Evolutionary conservation across 164 flowering plant species (phyloP), one percentile per base, ranked within the genome.

Genomic region (Kalanchoe fedtschenkoi): DNA sequence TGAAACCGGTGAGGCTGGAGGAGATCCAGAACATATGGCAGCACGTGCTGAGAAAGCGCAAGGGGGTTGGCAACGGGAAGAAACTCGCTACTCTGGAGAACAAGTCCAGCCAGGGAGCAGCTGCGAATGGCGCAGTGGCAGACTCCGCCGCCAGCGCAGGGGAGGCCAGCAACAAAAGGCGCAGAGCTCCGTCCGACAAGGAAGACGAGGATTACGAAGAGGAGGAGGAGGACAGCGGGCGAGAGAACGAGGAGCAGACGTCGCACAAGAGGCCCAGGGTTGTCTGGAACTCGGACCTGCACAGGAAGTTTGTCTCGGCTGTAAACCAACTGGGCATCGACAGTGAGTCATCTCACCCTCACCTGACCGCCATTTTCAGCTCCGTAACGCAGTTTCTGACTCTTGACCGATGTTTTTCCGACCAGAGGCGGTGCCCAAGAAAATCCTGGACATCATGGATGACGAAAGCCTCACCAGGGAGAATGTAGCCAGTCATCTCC

Each of bases 401-500:
- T 9, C 1, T 24, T 8, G 6, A 58, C 6, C 6, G 4, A 42
- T 19, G 60, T 39, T 51, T 66, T 57, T 22, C 38, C 15, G 14
- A 74, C 77, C 86, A 92, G 98, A 89, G 76, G 96, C 98, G 59
- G 88, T 87, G 58, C 98, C 98, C 0, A 92, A 92, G 80, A 89
- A 80, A 77, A 92, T 92, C 64, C 85, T 92, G 64, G 96, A 92
- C 58, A 53, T 89, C 61, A 92, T 92, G 96, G 82, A 89, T 71
- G 95, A 84, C 53, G 93, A 87, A 38, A 83, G 88, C 59, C 89
- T 92, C 56, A 84, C 95, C 41, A 76, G 98, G 70, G 98, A 92
- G 72, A 89, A 92, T 72, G 98, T 92, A 34, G 98, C 98, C 16
- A 92, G 98, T 78, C 98, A 92, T 74, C 80, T 92, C 58, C 98